Percentiles rank a stretch among this genome's conserved stretches.
These are phyloP conservation scores for Lactifluus volemus DNA, from an alignment of 768 basidiomycete genomes.

Conservation along the genomic window DNA sequence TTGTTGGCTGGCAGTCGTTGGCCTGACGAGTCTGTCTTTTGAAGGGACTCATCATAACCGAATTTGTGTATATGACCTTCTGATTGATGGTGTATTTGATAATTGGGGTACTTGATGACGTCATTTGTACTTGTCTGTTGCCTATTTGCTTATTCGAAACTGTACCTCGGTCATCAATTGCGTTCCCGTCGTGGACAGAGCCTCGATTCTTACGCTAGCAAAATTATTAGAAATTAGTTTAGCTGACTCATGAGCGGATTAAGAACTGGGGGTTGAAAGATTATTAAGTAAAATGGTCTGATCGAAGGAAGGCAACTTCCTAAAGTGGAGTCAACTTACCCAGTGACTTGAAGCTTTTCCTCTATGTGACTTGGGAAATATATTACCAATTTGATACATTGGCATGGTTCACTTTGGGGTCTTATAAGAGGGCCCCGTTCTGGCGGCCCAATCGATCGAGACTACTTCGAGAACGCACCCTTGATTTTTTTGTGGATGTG, in stretches of 20 bases:
- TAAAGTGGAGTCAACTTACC: neutral
- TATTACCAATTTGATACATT: slow-evolving; percentile 1
- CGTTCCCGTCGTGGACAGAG: too few species aligned
- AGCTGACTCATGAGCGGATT: slow-evolving; percentile 4
- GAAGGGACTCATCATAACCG: neutral
- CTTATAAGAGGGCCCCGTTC: slow-evolving; percentile 6
- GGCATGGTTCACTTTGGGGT: neutral
- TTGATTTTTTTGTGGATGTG: slow-evolving; percentile 26
- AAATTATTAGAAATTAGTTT: neutral
- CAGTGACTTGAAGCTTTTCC: neutral
- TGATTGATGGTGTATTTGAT: too few species aligned
- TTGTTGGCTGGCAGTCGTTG: slow-evolving; percentile 5
- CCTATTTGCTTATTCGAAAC: too few species aligned
- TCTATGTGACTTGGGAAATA: neutral
- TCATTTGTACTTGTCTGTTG: neutral
- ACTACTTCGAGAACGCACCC: too few species aligned
- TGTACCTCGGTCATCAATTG: neutral
- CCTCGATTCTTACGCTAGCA: too few species aligned
- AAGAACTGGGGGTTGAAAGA: too few species aligned
- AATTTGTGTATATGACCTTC: neutral
- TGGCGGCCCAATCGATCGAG: too few species aligned
- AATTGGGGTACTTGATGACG: neutral
- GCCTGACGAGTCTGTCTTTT: slow-evolving; percentile 18
- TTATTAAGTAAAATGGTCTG: neutral
- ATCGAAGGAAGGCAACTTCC: neutral